A percentile compares a stretch with the other conserved stretches of the same genome.
These are phyloP conservation scores for Volvariella volvacea DNA, from an alignment of 1,284 basidiomycete genomes.

Conservation along the genomic window DNA sequence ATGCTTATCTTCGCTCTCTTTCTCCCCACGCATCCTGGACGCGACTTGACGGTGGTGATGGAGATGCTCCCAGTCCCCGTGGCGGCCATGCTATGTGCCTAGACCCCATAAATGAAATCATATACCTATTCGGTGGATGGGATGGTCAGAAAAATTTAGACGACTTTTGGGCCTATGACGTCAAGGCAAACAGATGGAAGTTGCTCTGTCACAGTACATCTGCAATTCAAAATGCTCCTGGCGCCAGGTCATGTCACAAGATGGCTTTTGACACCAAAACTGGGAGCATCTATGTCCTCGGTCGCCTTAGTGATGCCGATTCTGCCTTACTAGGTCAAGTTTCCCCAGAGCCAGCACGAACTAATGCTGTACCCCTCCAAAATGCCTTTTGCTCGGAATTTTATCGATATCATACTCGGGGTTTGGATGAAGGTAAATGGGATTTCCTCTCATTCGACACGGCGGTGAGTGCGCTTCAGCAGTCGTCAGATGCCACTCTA, in stretches of 20 bases:
- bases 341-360: slow-evolving; percentile 6
- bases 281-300: slow-evolving; percentile 68
- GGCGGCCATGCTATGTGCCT: slow-evolving; percentile 84
- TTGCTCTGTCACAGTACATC: slow-evolving; percentile 52
- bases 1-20: slow-evolving; percentile 47
- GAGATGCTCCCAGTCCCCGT: slow-evolving; percentile 55
- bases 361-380: slow-evolving; percentile 3
- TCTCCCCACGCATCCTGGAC: slow-evolving; percentile 55
- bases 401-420: slow-evolving; percentile 63
- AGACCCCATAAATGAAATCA: slow-evolving; percentile 53
- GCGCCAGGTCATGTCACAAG: slow-evolving; percentile 73
- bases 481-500: background rate
- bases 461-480: slow-evolving; percentile 34
- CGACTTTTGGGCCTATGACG: slow-evolving; percentile 76
- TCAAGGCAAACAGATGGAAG: slow-evolving; percentile 58
- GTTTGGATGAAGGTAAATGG: slow-evolving; percentile 57
- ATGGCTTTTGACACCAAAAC: slow-evolving; percentile 73
- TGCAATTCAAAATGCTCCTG: slow-evolving; percentile 57
- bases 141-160: slow-evolving; percentile 68
- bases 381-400: slow-evolving; percentile 50
- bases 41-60: slow-evolving; percentile 49
- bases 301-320: slow-evolving; percentile 51
- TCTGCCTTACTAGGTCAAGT: slow-evolving; percentile 4
- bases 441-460: slow-evolving; percentile 59
- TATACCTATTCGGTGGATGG: slow-evolving; percentile 81